Conservation (phyloP, 2,329 filamentous ascomycete genomes). For the Fusarium chaquense region DNA sequence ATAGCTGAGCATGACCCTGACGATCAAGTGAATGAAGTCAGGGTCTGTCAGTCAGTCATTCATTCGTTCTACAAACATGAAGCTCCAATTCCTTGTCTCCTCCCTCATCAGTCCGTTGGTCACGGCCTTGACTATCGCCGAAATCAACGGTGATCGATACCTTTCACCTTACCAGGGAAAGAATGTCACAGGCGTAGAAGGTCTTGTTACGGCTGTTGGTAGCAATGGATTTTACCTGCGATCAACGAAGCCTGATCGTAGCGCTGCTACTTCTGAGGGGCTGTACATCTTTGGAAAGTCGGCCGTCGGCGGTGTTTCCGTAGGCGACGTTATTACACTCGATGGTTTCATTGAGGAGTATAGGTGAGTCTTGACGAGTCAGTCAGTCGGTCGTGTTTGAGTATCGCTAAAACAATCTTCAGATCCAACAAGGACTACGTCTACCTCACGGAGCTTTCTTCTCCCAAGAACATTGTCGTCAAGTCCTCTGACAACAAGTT, state of each 20-base stretch:
- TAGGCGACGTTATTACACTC: conserved; percentile 73
- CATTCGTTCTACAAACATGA: conserved; percentile 42
- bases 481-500: conserved; percentile 67
- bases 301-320: conserved; percentile 63
- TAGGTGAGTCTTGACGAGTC: conserved; percentile 53
- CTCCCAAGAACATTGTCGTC: conserved; percentile 65
- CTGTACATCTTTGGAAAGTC: conserved; percentile 72
- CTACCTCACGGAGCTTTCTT: conserved; percentile 72
- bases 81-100: conserved; percentile 47
- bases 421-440: conserved; percentile 68
- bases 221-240: conserved; percentile 73
- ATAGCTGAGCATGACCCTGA: conserved; percentile 27
- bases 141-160: conserved; percentile 76
- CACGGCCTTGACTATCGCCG: conserved; percentile 63
- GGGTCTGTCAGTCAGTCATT: conserved; percentile 2
- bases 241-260: conserved; percentile 67
- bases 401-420: conserved; percentile 29
- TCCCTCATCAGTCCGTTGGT: conserved; percentile 43
- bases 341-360: conserved; percentile 70
- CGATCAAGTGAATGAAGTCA: conserved; percentile 7
- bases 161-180: conserved; percentile 70
- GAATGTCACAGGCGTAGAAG: conserved; percentile 69
- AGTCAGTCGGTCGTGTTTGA: neutral
- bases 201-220: conserved; percentile 73
- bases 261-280: conserved; percentile 71